Conservation (phyloP, 768 basidiomycete genomes). For the Boletus sp. region DNA sequence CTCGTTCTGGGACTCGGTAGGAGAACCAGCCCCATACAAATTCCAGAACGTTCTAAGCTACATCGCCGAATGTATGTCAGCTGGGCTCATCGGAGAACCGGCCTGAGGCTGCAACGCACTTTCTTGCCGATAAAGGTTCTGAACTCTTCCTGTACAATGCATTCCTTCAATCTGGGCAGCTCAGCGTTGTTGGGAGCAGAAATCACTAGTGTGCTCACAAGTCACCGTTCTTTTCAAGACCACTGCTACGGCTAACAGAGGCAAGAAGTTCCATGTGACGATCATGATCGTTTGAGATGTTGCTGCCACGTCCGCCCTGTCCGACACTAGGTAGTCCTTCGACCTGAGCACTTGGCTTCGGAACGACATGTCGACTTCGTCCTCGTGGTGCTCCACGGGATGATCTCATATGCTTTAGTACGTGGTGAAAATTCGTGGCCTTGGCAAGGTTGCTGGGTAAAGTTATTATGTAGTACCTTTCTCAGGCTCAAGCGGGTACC, state of each 20-base stretch:
- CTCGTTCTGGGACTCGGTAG: slow-evolving; percentile 2
- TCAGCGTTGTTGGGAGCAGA: slow-evolving; percentile 32
- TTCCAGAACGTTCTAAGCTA: slow-evolving; percentile 52
- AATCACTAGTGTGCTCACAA: slow-evolving; percentile 46
- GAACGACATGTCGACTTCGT: slow-evolving; percentile 10
- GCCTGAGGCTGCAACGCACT: slow-evolving; percentile 35
- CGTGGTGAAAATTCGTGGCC: neutral
- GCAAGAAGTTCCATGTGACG: slow-evolving; percentile 61
- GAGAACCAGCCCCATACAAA: slow-evolving; percentile 29
- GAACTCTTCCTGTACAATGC: slow-evolving; percentile 62
- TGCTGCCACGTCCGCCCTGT: neutral
- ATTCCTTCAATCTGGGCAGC: slow-evolving; percentile 55
- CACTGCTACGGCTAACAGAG: slow-evolving; percentile 74
- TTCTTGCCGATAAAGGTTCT: slow-evolving; percentile 61
- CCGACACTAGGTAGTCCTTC: neutral
- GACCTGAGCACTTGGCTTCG: neutral
- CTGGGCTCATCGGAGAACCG: neutral
- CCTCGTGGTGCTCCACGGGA: slow-evolving; percentile 5
- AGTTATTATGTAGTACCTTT: neutral
- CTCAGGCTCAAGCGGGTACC: neutral
- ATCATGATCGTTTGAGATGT: slow-evolving; percentile 6
- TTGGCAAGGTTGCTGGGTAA: neutral
- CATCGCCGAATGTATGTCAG: neutral
- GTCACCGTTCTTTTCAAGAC: slow-evolving; percentile 70
- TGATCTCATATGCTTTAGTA: slow-evolving; percentile 11